phyloP scores from a whole-genome alignment of 2,329 filamentous ascomycete species.

The Karstenula rhodostoma region DNA sequence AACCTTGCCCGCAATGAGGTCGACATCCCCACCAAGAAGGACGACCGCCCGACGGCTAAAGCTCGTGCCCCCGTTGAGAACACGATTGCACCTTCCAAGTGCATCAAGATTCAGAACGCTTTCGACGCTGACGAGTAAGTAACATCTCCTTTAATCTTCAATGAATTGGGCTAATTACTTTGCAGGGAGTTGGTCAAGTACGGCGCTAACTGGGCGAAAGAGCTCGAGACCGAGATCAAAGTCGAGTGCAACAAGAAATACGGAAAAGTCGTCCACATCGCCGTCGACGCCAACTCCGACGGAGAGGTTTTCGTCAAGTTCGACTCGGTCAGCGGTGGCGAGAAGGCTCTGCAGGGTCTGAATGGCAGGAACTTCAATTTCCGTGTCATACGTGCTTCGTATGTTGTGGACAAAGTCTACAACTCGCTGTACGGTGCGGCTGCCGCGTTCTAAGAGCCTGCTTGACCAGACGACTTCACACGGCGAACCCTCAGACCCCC shows the following conservation, averaged over 20 bases:
- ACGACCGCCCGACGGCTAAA: constrained; percentile 60
- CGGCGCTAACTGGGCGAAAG: constrained; percentile 76
- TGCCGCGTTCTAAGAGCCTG: constrained; percentile 32
- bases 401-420: constrained; percentile 98
- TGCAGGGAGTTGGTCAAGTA: constrained; percentile 36
- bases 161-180: constrained; percentile 24
- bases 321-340: constrained; percentile 90
- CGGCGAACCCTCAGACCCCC: background rate
- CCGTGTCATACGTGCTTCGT: constrained; percentile 89
- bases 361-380: constrained; percentile 97
- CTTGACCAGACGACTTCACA: background rate
- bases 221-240: constrained; percentile 92
- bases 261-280: constrained; percentile 96
- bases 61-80: constrained; percentile 82
- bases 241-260: constrained; percentile 94
- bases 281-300: constrained; percentile 89
- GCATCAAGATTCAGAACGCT: constrained; percentile 94
- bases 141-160: background rate
- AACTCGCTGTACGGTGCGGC: constrained; percentile 75
- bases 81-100: constrained; percentile 86
- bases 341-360: constrained; percentile 96
- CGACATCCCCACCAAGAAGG: constrained; percentile 70
- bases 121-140: constrained; percentile 92
- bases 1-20: constrained; percentile 85
- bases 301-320: constrained; percentile 99